phyloP scores from a whole-genome alignment of 225 moss, liverwort and hornwort species.

The Physcomitrium patens region DNA sequence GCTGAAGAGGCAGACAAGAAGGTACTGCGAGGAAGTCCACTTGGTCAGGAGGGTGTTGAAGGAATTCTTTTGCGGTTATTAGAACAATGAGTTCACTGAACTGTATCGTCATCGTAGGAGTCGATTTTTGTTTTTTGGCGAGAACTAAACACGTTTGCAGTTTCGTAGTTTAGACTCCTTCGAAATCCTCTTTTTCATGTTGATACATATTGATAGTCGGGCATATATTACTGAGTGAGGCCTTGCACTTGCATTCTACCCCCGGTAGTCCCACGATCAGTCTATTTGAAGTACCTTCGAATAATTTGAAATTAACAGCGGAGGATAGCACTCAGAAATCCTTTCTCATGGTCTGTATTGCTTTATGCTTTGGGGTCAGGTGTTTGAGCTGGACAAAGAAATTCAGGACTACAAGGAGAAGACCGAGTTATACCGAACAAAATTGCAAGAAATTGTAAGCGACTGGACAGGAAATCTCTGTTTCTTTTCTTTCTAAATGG shows the following conservation, averaged over 20 bases:
- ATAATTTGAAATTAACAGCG: too few relatives aligned
- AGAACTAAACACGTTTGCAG: not conserved
- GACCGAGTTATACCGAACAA: constrained; percentile 68
- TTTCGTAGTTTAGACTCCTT: too few relatives aligned
- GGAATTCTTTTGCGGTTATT: not conserved
- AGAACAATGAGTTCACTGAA: not conserved
- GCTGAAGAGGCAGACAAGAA: constrained; percentile 98
- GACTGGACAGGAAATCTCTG: not conserved
- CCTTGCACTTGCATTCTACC: too few relatives aligned
- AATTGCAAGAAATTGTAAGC: constrained; percentile 82
- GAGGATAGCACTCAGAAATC: too few relatives aligned
- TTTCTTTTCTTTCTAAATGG: not conserved
- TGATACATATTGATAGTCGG: too few relatives aligned
- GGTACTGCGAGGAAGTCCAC: constrained; percentile 40
- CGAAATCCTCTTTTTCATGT: too few relatives aligned
- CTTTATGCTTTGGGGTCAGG: constrained; percentile 34
- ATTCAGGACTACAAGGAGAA: constrained; percentile 83
- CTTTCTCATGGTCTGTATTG: not conserved
- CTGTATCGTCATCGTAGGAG: too few relatives aligned
- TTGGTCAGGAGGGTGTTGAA: not conserved
- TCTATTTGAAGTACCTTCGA: too few relatives aligned
- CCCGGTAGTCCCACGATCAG: too few relatives aligned
- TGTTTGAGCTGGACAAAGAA: constrained; percentile 66
- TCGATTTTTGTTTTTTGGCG: not conserved
- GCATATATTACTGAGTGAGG: too few relatives aligned